Evolutionary conservation across 208 protist species (phyloP).

Genomic region (Crithidia sp.): DNA sequence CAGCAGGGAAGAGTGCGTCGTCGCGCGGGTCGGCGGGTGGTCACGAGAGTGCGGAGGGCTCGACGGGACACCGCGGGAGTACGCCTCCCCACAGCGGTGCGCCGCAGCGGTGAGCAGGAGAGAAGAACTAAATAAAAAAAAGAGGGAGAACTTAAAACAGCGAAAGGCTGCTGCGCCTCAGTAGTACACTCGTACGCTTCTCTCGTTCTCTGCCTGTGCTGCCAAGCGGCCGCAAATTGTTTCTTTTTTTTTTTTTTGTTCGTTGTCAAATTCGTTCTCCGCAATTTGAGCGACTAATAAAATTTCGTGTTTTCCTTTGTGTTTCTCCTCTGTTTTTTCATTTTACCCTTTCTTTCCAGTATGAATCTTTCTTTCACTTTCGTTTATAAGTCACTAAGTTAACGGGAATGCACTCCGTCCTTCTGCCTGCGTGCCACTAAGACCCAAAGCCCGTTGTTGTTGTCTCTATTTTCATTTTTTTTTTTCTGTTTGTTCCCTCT

Average conservation of each 20-base stretch:
- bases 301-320: background rate
- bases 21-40: constrained; percentile 1
- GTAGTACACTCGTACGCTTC: too few relatives aligned
- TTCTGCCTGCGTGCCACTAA: too few relatives aligned
- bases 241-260: constrained; percentile 13
- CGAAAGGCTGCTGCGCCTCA: too few relatives aligned
- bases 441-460: too few relatives aligned
- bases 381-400: background rate
- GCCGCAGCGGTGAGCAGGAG: background rate
- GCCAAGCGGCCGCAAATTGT: background rate
- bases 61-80: background rate
- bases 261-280: constrained; percentile 1
- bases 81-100: background rate
- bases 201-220: too few relatives aligned
- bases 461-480: too few relatives aligned
- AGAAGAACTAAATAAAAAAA: background rate
- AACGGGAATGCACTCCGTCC: too few relatives aligned
- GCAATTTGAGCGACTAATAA: background rate
- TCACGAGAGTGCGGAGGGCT: background rate
- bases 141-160: background rate
- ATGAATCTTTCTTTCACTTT: background rate
- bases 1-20: background rate
- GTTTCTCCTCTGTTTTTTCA: background rate
- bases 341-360: background rate
- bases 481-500: too few relatives aligned